Evolutionary conservation across 1,139 yeast species (phyloP), one percentile per base, ranked within the genome.

Genomic region (Magnusiomyces ingens): DNA sequence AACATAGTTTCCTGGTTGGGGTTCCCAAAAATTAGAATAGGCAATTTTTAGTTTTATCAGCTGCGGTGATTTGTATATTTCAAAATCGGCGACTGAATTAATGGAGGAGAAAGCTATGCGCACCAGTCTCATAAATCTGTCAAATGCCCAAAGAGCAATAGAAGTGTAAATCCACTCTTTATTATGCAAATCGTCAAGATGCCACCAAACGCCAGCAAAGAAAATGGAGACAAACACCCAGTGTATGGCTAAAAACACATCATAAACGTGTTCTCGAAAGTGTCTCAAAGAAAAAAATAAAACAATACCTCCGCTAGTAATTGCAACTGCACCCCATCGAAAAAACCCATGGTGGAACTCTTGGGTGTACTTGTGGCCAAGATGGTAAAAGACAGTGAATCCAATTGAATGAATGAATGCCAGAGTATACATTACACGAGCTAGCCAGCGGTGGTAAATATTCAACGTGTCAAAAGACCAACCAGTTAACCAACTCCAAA

Each of bases 401-500:
- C 58, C 56, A n/a, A 63, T 58, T 15, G 65, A 62, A 55, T 71
- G 75, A 21, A 69, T 58, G 11, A 70, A 49, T 0, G 78, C 71
- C 60, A 80, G 83, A 1, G 73, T 51, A 52, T 80, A 70, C 18
- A 78, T 67, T 2, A 78, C 66, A 67, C 93, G 75, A 1, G 83
- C 80, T 5, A 80, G 63, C 84, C 87, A 82, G 62, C 83, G 80
- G 68, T 86, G 94, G 65, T 81, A 76, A 21, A 78, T 71, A 55
- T 82, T 71, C 64, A 84, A 84, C 47, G 86, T 75, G 1, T 82
- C 71, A 60, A 77, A 77, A 22, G 79, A 73, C 84, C 89, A 82
- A 45, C 89, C 86, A 2, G 89, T 81, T 45, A 81, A 50, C 74
- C 78, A 75, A 59, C 80, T 79, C 62, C 85, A 67, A 51, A 85